A percentile compares a stretch with the other conserved stretches of the same genome.
These are phyloP conservation scores for Psilocybe cyanescens DNA, from an alignment of 768 basidiomycete species.

Conservation along the genomic window DNA sequence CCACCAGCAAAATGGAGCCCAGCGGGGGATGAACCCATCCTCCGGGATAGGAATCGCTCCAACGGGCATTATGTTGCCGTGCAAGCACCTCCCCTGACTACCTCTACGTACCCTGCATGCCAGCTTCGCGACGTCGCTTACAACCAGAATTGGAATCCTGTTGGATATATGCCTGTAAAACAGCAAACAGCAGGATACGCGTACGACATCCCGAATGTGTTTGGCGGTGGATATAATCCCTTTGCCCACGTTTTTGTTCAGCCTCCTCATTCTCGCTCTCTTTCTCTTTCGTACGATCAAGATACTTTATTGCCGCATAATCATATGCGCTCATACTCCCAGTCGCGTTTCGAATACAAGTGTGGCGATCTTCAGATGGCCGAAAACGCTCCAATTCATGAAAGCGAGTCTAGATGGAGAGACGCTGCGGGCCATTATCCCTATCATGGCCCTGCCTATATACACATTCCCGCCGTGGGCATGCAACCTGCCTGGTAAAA, in stretches of 20 bases:
- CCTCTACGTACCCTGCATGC: constrained; percentile 40
- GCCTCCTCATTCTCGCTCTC: constrained; percentile 56
- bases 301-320: constrained; percentile 48
- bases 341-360: constrained; percentile 57
- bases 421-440: constrained; percentile 40
- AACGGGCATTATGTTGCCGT: constrained; percentile 69
- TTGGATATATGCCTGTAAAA: constrained; percentile 39
- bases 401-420: constrained; percentile 47
- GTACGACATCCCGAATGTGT: constrained; percentile 39
- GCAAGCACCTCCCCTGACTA: constrained; percentile 49
- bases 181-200: constrained; percentile 40
- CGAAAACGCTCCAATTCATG: constrained; percentile 40
- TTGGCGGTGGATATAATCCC: constrained; percentile 35
- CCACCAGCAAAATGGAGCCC: constrained; percentile 86
- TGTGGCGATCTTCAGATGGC: constrained; percentile 50
- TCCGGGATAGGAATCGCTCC: constrained; percentile 52
- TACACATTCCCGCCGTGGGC: constrained; percentile 43
- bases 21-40: constrained; percentile 75
- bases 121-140: constrained; percentile 37
- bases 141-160: constrained; percentile 44
- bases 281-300: constrained; percentile 57
- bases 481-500: constrained; percentile 45
- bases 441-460: constrained; percentile 45
- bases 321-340: constrained; percentile 64
- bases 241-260: constrained; percentile 39